Evolutionary conservation across 2,329 filamentous ascomycete genomes (phyloP), one percentile per base, ranked within the genome.

Genomic region (Paracoccidioides brasiliensis): DNA sequence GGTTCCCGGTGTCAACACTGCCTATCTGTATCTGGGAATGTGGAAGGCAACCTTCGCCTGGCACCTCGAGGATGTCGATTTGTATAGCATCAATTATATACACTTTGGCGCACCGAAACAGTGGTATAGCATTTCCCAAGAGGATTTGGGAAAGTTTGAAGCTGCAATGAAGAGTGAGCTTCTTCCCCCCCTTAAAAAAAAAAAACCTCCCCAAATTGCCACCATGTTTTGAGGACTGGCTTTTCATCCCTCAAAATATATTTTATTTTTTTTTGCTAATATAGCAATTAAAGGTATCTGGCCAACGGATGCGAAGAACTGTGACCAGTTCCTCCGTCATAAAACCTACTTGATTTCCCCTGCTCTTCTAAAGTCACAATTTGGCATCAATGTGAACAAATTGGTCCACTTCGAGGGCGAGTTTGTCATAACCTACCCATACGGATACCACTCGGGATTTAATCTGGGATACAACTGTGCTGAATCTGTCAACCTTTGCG

Each of bases 11-110:
- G 94, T 98, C 66, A 98, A 98, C 66, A 98, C 91, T 1, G 91
- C 93, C 1, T 98, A 98, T 67, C 80, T 98, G 1, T 98, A 98
- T 67, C 78, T 98, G 57, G 93, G 93, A 45, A 98, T 98, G 93
- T 98, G 93, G 93, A 97, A 97, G 71, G 91, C 93, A 10, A 97
- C 93, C 0, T 98, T 98, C 69, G 93, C 93, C 7, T 98, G 93
- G 93, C 93, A 98, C 79, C 75, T 98, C 54, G 93, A 98, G 69
- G 93, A 98, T 68, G 91, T 98, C 44, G 93, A 98, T 74, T 80
- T 98, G 4, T 98, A 98, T 81, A 97, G 90, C 69, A 98, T 98
- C 78, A 98, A 98, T 74, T 98, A 96, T 70, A 90, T 98, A 57
- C 93, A 98, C 67, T 98, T 98, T 69, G 93, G 93, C 55, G 93